Evolutionary conservation across 192 early-diverging fungal species (phyloP), one percentile per base, ranked within the genome.

Genomic region (Dimargaris verticillata): DNA sequence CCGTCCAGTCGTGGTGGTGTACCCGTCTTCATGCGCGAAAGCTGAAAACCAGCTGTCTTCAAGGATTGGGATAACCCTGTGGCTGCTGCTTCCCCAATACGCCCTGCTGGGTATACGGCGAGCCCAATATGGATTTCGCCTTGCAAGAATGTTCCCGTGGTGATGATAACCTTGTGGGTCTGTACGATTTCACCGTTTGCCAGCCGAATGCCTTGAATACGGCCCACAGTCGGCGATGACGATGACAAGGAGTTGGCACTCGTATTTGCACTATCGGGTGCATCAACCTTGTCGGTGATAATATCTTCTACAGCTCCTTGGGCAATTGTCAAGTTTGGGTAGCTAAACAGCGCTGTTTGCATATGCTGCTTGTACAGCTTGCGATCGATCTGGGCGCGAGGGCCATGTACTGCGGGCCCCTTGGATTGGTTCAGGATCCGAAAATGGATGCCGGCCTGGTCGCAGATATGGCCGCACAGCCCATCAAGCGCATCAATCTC

Each of bases 401-500:
- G 88, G 15, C 88, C 84, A 68, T 88, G 81, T 12, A 90, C 88
- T 5, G 88, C 88, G 7, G 88, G 86, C 28, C 88, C 88, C 63
- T 85, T 86, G 44, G 86, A 88, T 49, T 83, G 72, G 61, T 90
- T 90, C 28, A 90, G 67, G 11, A 88, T 80, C 28, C 85, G 80
- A 66, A 90, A 90, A 70, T 90, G 88, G 49, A 89, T 84, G 20
- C 88, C 88, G 18, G 84, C 74, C 43, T 82, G 64, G 68, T 89
- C 87, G 15, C 85, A 82, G 62, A 88, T 84, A 20, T 76, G 72
- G 17, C 83, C 84, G 64, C 88, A 90, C n/a, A 90, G 75, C 46
- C 88, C 88, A 65, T 88, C 88, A 70, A 90, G 66, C 14, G 88
- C 88, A 64, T 90, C 88, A 17, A 90, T 76, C 61, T 90, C 88